Conservation (phyloP, 768 basidiomycete genomes). For the Porphyrellus cyaneotinctus region DNA sequence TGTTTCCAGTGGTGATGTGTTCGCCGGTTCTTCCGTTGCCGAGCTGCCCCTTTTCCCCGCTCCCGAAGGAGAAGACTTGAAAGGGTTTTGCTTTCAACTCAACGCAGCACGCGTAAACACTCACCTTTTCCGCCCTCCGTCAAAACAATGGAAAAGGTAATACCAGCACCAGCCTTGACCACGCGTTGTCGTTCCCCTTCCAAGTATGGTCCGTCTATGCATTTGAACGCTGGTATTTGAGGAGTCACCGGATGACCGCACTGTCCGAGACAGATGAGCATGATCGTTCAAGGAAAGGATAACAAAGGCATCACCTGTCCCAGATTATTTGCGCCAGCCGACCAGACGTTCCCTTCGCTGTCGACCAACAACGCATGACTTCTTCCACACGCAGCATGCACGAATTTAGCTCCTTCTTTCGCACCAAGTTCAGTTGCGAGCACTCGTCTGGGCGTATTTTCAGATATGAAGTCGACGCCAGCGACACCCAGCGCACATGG, state of each 20-base stretch:
- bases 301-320: slow-evolving; percentile 57
- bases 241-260: slow-evolving; percentile 67
- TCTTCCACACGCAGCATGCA: slow-evolving; percentile 79
- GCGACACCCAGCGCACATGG: slow-evolving; percentile 62
- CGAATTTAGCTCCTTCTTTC: slow-evolving; percentile 53
- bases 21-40: slow-evolving; percentile 95
- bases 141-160: slow-evolving; percentile 80
- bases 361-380: slow-evolving; percentile 82
- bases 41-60: slow-evolving; percentile 88
- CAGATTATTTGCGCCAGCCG: slow-evolving; percentile 71
- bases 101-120: slow-evolving; percentile 8
- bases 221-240: slow-evolving; percentile 64
- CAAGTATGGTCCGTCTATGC: slow-evolving; percentile 53
- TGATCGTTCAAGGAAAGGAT: not conserved
- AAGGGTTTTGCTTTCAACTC: slow-evolving; percentile 1
- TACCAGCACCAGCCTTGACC: slow-evolving; percentile 73
- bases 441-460: slow-evolving; percentile 66
- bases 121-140: slow-evolving; percentile 78
- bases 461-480: slow-evolving; percentile 56
- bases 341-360: slow-evolving; percentile 79
- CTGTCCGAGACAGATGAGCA: slow-evolving; percentile 33
- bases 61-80: slow-evolving; percentile 84
- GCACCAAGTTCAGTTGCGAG: slow-evolving; percentile 61
- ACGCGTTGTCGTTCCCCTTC: slow-evolving; percentile 61
- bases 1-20: slow-evolving; percentile 80